Conservation (phyloP, 2,329 filamentous ascomycete genomes). For the Fusarium sp. region DNA sequence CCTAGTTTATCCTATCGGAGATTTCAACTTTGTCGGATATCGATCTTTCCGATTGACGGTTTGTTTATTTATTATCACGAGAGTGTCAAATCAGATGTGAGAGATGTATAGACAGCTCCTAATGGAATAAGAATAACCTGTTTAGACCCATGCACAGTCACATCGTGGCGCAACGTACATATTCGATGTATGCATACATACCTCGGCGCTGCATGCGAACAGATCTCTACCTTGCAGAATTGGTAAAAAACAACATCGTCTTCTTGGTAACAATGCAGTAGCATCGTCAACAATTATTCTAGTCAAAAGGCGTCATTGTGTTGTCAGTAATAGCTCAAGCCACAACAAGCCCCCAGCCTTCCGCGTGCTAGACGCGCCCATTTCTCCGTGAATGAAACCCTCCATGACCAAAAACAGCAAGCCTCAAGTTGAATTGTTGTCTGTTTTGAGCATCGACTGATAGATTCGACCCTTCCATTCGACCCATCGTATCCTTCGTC, state of each 20-base stretch:
- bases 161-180: slow-evolving; percentile 39
- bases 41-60: slow-evolving; percentile 37
- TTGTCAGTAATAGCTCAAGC: slow-evolving; percentile 31
- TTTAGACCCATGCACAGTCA: slow-evolving; percentile 29
- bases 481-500: slow-evolving; percentile 10
- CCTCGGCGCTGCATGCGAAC: slow-evolving; percentile 11
- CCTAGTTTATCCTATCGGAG: slow-evolving; percentile 40
- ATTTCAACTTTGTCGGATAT: slow-evolving; percentile 40
- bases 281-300: slow-evolving; percentile 10
- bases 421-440: slow-evolving; percentile 9
- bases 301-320: slow-evolving; percentile 19
- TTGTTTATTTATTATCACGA: slow-evolving; percentile 39
- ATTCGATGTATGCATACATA: slow-evolving; percentile 26
- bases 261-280: neutral
- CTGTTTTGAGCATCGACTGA: slow-evolving; percentile 10
- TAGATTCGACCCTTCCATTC: slow-evolving; percentile 8
- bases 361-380: slow-evolving; percentile 40
- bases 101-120: neutral
- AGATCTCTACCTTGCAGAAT: slow-evolving; percentile 29
- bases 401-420: slow-evolving; percentile 29
- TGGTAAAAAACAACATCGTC: slow-evolving; percentile 15
- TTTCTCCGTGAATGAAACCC: slow-evolving; percentile 16
- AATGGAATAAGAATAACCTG: slow-evolving; percentile 22
- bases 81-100: slow-evolving; percentile 25
- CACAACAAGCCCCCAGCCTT: slow-evolving; percentile 24